These are phyloP conservation scores for Psilocybe sp. DNA, from an alignment of 768 basidiomycete species.

Conservation along the genomic window DNA sequence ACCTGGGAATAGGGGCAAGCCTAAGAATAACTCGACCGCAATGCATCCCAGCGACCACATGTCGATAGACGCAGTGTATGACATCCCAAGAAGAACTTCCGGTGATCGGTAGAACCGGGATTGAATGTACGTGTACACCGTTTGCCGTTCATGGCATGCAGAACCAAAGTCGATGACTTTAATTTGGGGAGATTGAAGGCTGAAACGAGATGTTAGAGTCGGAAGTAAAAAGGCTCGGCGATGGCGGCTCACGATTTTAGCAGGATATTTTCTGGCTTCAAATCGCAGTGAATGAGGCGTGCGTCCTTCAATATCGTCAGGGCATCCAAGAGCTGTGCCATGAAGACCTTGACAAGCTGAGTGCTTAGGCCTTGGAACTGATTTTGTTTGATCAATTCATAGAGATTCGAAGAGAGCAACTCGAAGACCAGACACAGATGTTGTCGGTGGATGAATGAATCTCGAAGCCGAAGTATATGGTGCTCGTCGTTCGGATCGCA, in stretches of 20 bases:
- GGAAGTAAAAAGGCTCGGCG: neutral
- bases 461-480: slow-evolving; percentile 91
- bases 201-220: slow-evolving; percentile 25
- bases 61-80: slow-evolving; percentile 94
- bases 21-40: slow-evolving; percentile 96
- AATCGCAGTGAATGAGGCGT: slow-evolving; percentile 94
- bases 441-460: slow-evolving; percentile 94
- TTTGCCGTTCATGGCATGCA: slow-evolving; percentile 97
- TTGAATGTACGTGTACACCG: slow-evolving; percentile 99
- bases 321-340: slow-evolving; percentile 91
- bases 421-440: slow-evolving; percentile 99
- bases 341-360: slow-evolving; percentile 98
- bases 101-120: slow-evolving; percentile 98
- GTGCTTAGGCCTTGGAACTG: slow-evolving; percentile 97
- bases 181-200: slow-evolving; percentile 95
- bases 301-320: slow-evolving; percentile 93
- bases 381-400: slow-evolving; percentile 99
- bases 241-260: slow-evolving; percentile 73
- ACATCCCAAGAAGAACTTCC: slow-evolving; percentile 91
- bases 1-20: slow-evolving; percentile 94
- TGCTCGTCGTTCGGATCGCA: slow-evolving; percentile 95
- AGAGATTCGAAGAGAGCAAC: slow-evolving; percentile 93
- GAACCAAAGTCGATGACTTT: slow-evolving; percentile 99
- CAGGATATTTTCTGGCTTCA: slow-evolving; percentile 98
- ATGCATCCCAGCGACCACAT: slow-evolving; percentile 99